These are phyloP conservation scores for Scopulariopsis brevicaulis DNA, from an alignment of 2,329 filamentous ascomycete species.

Conservation along the genomic window DNA sequence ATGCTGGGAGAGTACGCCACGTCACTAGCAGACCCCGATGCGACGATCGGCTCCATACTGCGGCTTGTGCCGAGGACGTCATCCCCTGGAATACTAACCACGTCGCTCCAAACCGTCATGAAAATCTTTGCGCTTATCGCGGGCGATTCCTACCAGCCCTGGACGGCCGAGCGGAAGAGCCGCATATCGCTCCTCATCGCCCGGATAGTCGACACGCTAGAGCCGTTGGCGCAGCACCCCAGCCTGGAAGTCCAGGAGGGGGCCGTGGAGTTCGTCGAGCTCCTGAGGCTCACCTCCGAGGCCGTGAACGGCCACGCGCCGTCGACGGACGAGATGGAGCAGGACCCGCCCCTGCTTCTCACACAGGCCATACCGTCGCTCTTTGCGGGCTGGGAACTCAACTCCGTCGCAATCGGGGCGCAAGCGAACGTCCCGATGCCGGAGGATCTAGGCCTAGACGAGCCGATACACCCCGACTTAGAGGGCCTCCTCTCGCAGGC, in stretches of 20 bases:
- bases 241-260: slow-evolving; percentile 91
- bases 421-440: slow-evolving; percentile 80
- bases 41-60: slow-evolving; percentile 62
- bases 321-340: slow-evolving; percentile 36
- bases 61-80: slow-evolving; percentile 48
- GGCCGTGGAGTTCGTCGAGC: slow-evolving; percentile 82
- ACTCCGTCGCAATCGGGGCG: slow-evolving; percentile 75
- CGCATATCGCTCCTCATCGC: slow-evolving; percentile 68
- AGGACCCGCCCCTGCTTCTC: slow-evolving; percentile 70
- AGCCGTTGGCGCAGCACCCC: slow-evolving; percentile 69
- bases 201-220: slow-evolving; percentile 70
- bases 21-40: slow-evolving; percentile 58
- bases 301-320: slow-evolving; percentile 58
- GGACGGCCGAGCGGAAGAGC: slow-evolving; percentile 64
- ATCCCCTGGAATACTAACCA: slow-evolving; percentile 57
- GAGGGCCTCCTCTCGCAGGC: slow-evolving; percentile 51
- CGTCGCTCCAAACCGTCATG: slow-evolving; percentile 71
- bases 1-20: slow-evolving; percentile 78
- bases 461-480: slow-evolving; percentile 70
- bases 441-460: slow-evolving; percentile 64
- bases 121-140: slow-evolving; percentile 74
- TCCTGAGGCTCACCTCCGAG: slow-evolving; percentile 78
- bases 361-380: slow-evolving; percentile 85
- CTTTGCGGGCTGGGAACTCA: slow-evolving; percentile 78
- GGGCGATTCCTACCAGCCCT: slow-evolving; percentile 50